Percentiles rank a stretch among this genome's conserved stretches.
These are phyloP conservation scores for Prinsepia uniflora DNA, from an alignment of 306 rosid genomes.

Conservation along the genomic window DNA sequence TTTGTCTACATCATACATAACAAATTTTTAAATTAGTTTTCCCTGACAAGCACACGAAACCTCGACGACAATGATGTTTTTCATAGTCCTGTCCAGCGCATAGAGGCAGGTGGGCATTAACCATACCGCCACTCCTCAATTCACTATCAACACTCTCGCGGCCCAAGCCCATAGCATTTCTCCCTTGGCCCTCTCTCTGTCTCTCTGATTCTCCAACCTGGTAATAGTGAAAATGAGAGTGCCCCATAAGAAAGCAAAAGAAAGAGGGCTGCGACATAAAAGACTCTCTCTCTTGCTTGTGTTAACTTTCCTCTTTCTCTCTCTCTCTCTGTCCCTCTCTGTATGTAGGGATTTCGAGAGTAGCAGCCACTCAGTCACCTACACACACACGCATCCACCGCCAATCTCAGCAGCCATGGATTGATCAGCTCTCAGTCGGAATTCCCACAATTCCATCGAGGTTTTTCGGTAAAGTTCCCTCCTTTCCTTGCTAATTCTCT, in stretches of 20 bases:
- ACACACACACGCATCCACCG: constrained; percentile 5
- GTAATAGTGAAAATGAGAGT: constrained; percentile 18
- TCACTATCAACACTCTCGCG: neutral
- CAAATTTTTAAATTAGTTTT: neutral
- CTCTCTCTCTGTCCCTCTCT: constrained; percentile 17
- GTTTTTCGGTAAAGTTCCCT: constrained; percentile 21
- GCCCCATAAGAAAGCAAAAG: constrained; percentile 19
- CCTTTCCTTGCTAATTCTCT: neutral
- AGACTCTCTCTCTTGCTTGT: constrained; percentile 22
- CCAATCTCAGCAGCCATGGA: constrained; percentile 19
- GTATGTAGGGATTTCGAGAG: constrained; percentile 31
- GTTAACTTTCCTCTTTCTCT: constrained; percentile 25
- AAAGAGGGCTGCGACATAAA: constrained; percentile 22
- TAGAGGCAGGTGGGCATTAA: constrained; percentile 10
- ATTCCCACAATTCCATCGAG: neutral
- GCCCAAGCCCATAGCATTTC: constrained; percentile 16
- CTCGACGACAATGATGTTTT: constrained; percentile 4
- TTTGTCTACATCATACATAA: neutral
- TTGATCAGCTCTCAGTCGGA: constrained; percentile 20
- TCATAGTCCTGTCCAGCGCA: constrained; percentile 15
- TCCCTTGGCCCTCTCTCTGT: neutral
- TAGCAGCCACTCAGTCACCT: constrained; percentile 27
- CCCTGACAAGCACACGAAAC: neutral
- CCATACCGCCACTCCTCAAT: neutral
- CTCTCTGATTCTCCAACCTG: neutral